Conservation (phyloP, 345 rosid species). For the Corchorus olitorius region DNA sequence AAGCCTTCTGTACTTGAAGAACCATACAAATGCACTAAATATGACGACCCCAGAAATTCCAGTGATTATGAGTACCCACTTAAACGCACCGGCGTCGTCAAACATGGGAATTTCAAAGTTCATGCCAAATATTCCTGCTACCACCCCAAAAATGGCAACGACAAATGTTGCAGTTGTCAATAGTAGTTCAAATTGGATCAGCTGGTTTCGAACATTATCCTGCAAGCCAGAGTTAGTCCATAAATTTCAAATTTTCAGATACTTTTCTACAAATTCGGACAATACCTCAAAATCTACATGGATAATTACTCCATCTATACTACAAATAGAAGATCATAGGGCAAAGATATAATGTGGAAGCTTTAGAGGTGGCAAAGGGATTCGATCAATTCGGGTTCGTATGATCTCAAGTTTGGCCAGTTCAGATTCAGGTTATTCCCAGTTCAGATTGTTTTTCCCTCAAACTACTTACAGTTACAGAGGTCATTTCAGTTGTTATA, state of each 20-base stretch:
- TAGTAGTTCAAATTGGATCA: slow-evolving; percentile 93
- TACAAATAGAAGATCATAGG: background rate
- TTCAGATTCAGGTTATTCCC: too few species aligned
- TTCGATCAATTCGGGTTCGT: too few species aligned
- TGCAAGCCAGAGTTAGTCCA: slow-evolving; percentile 31
- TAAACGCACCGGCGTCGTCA: slow-evolving; percentile 67
- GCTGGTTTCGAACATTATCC: slow-evolving; percentile 97
- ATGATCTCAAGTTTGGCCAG: too few species aligned
- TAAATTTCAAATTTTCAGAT: background rate
- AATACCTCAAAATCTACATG: background rate
- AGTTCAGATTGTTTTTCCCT: too few species aligned
- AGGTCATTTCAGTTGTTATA: too few species aligned
- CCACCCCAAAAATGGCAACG: slow-evolving; percentile 95
- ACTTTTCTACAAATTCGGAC: background rate
- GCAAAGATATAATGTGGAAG: too few species aligned
- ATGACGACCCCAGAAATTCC: slow-evolving; percentile 60
- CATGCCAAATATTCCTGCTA: slow-evolving; percentile 97
- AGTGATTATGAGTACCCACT: slow-evolving; percentile 84
- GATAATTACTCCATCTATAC: background rate
- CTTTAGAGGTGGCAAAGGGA: too few species aligned
- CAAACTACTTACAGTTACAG: too few species aligned
- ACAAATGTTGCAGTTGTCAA: slow-evolving; percentile 93
- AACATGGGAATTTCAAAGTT: slow-evolving; percentile 73
- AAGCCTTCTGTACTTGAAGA: slow-evolving; percentile 88
- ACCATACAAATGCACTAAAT: slow-evolving; percentile 82